phyloP scores from a whole-genome alignment of 2,329 filamentous ascomycete genomes.

The Alternaria sp. region DNA sequence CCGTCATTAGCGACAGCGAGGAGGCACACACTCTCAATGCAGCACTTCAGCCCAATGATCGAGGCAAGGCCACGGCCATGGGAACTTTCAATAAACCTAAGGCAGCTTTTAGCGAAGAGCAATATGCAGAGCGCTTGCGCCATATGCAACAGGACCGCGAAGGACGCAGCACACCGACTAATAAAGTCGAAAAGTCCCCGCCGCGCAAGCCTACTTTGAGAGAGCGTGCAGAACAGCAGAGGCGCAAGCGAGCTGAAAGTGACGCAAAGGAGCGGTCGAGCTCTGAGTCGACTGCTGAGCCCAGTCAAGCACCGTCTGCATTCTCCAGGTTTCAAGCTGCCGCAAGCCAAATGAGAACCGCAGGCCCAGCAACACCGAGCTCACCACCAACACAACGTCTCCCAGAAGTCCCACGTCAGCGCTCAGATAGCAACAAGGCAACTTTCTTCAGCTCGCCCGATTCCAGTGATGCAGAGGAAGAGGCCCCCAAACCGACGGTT shows the following conservation, averaged over 20 bases:
- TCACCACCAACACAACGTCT: conserved; percentile 19
- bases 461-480: conserved; percentile 46
- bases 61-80: conserved; percentile 81
- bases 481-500: conserved; percentile 20
- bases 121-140: conserved; percentile 81
- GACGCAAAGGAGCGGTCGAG: conserved; percentile 30
- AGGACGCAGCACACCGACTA: conserved; percentile 51
- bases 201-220: conserved; percentile 39
- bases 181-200: conserved; percentile 30
- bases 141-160: conserved; percentile 81
- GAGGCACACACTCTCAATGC: conserved; percentile 68
- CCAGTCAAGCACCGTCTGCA: conserved; percentile 44
- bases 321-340: conserved; percentile 59
- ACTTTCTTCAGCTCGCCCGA: conserved; percentile 45
- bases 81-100: conserved; percentile 76
- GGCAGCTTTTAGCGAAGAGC: conserved; percentile 82
- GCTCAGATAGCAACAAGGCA: conserved; percentile 18
- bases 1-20: conserved; percentile 74
- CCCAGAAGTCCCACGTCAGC: conserved; percentile 14
- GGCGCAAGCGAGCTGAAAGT: conserved; percentile 41
- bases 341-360: conserved; percentile 53
- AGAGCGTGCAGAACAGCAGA: conserved; percentile 49
- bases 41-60: conserved; percentile 76
- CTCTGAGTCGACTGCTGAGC: conserved; percentile 41
- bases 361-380: conserved; percentile 26